Evolutionary conservation across 495 filamentous ascomycete genomes (phyloP), one percentile per base, ranked within the genome.

Genomic region (Xylaria flabelliformis): DNA sequence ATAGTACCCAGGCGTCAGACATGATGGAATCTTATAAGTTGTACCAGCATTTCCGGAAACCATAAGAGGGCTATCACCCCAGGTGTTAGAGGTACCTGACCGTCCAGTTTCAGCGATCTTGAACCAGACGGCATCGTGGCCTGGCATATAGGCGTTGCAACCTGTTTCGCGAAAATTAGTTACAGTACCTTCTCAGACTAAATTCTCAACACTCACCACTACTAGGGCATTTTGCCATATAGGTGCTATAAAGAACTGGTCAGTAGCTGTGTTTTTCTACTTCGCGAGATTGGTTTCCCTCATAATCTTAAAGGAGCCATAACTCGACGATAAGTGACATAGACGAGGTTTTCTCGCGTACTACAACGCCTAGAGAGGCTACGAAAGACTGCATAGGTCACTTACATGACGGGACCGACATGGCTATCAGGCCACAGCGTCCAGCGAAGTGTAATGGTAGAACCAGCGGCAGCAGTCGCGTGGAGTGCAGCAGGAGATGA

Each of bases 71-170:
- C 79, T 83, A 55, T 74, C 79, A 65, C 74, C 79, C 77, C 81
- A 86, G 63, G 73, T 79, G 41, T 79, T 75, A 62, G 78, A 80
- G 63, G 81, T 85, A 70, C 83, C 80, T 59, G 85, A 77, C 17
- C 90, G 81, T 55, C 91, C 91, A 7, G 70, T 80, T 71, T 91
- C 81, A 36, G 85, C 85, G 73, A 93, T 85, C 83, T 93, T 93
- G 82, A 92, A 86, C 85, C 84, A 87, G 34, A 87, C 85, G 24
- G 83, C 80, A 6, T 72, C 77, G 56, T 64, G 80, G 82, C 83
- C 72, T 83, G 87, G 72, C 50, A 76, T 53, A 79, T 86, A 92
- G 34, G 78, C 79, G 46, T 86, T 81, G 84, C 91, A 93, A 58
- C 89, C 85, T 13, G 85, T 74, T 66, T 80, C 87, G 41, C 88